These are phyloP conservation scores for Penicilliopsis zonata DNA, from an alignment of 495 filamentous ascomycete species.

Conservation along the genomic window DNA sequence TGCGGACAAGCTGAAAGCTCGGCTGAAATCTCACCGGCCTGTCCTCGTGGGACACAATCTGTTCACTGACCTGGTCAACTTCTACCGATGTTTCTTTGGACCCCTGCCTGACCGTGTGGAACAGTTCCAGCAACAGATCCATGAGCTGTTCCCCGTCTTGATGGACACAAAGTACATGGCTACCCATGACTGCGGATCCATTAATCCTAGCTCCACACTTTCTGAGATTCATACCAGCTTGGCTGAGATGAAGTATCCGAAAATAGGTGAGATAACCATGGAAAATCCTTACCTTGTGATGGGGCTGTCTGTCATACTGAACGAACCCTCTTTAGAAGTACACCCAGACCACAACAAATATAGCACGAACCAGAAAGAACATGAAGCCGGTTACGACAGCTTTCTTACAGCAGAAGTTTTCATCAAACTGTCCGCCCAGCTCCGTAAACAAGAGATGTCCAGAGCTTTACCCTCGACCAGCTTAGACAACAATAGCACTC, in stretches of 20 bases:
- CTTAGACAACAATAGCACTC: background rate
- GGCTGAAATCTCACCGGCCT: conserved; percentile 33
- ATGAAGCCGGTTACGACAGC: conserved; percentile 69
- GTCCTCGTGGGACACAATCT: conserved; percentile 68
- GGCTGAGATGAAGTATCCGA: conserved; percentile 21
- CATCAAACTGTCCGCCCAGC: conserved; percentile 44
- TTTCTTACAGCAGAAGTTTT: conserved; percentile 55
- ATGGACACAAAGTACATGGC: conserved; percentile 73
- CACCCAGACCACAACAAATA: conserved; percentile 38
- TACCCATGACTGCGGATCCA: conserved; percentile 40
- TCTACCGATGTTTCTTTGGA: conserved; percentile 60
- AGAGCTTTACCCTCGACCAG: conserved; percentile 3
- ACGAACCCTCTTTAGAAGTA: conserved; percentile 9
- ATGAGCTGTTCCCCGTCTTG: conserved; percentile 52
- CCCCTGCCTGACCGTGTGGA: conserved; percentile 46
- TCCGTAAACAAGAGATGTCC: conserved; percentile 18
- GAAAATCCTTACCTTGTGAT: background rate
- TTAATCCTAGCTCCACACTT: conserved; percentile 38
- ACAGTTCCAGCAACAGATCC: conserved; percentile 43
- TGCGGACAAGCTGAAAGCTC: conserved; percentile 13
- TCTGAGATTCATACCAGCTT: conserved; percentile 35
- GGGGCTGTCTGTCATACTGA: too few relatives aligned
- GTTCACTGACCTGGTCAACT: conserved; percentile 61
- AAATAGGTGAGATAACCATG: conserved; percentile 27
- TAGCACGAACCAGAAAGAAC: conserved; percentile 23